Base-by-base conservation (phyloP, 225 moss, liverwort and hornwort genomes). In the Antitrichia curtipendula region DNA sequence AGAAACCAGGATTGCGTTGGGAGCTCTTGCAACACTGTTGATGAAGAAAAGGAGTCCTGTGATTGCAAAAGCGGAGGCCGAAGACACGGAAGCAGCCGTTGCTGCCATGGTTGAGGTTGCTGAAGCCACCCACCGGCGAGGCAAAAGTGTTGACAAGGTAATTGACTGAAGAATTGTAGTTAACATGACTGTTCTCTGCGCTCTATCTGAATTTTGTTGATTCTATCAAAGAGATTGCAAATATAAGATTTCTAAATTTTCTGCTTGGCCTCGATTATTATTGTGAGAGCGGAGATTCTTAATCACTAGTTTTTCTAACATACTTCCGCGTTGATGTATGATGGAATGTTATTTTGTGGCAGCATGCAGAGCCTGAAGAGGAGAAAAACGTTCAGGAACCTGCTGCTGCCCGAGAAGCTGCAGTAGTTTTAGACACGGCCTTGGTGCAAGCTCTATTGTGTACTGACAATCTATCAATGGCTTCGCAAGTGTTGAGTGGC, bases 51-150 rank as follows among this genome's bases (percentile, higher is more conserved):
- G 99, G 85, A 65, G 90, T 84, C 88, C 92, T 61, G 93, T 99
- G 18, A 95, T 96, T 89, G 93, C 91, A 54, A 94, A 88, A 87
- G 99, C 97, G 53, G 97, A 99, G 92, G 92, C 99, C 9, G 99
- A 99, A 92, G 99, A 99, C 82, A 99, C 99, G 79, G 95, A 96
- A 91, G 99, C 96, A 84, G 95, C 96, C 43, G 97, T 99, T 82
- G 99, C 99, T 86, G 96, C 99, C 70, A 96, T 99, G 95, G 96
- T 99, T 81, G 96, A 97, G 66, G 91, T 88, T 87, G 92, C 92
- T 75, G 92, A 84, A 75, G 36, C 88, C 40, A 92, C 92, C 75
- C 93, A 92, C 82, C 88, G 94, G 85, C 86, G 92, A 83, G 94
- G 60, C 84, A 93, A 90, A 82, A 89, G 88, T 88, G 38, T 91